Evolutionary conservation across 805 yeast species (phyloP).

Genomic region (Starmera caribaea): DNA sequence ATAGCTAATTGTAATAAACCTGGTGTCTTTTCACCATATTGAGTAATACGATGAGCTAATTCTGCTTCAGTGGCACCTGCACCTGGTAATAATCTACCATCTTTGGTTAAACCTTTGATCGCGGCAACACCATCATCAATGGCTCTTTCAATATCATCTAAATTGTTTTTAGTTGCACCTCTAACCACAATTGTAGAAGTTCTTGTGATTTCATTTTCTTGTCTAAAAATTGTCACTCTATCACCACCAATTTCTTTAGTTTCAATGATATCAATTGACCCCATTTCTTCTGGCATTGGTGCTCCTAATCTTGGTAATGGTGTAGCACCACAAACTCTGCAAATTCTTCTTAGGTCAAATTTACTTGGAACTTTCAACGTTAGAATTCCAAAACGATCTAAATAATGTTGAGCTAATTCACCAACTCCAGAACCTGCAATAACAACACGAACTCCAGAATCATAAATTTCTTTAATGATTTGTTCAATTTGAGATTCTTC

Average conservation of each 20-base stretch:
- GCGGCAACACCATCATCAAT: constrained; percentile 95
- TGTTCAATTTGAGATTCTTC: constrained; percentile 91
- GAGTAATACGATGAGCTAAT: constrained; percentile 66
- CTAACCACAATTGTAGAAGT: constrained; percentile 91
- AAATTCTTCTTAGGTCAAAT: constrained; percentile 86
- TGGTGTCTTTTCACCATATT: constrained; percentile 88
- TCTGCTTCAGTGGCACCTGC: constrained; percentile 96
- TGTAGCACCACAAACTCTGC: constrained; percentile 96
- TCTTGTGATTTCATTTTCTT: constrained; percentile 50
- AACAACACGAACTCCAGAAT: constrained; percentile 79
- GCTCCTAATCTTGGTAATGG: constrained; percentile 92
- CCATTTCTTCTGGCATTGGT: constrained; percentile 92
- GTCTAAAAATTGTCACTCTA: constrained; percentile 89
- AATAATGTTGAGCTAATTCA: constrained; percentile 85
- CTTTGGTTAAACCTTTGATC: constrained; percentile 81
- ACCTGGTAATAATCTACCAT: constrained; percentile 77
- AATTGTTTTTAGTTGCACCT: constrained; percentile 90
- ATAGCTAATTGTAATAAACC: constrained; percentile 90
- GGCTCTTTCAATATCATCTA: constrained; percentile 95
- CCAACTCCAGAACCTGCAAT: constrained; percentile 94
- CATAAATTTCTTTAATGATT: constrained; percentile 71
- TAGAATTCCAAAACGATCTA: constrained; percentile 77
- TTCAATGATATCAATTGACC: constrained; percentile 77
- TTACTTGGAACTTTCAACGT: constrained; percentile 88
- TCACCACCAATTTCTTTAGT: constrained; percentile 96